Evolutionary conservation across 164 flowering plant genomes (phyloP).

Genomic region (Magnolia kwangsiensis): DNA sequence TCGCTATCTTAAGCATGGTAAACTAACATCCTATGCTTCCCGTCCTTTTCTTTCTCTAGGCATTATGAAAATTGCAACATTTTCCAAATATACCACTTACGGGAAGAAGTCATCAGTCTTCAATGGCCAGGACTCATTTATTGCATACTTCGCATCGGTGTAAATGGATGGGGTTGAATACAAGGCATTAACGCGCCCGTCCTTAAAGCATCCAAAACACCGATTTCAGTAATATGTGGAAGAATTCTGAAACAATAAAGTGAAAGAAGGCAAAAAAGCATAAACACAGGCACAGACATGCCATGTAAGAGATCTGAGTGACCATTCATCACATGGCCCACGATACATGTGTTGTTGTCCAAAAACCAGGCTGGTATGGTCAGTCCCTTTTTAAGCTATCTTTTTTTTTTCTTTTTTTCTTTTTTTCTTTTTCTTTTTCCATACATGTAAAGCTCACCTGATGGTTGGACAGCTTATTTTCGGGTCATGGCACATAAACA

Average conservation of each 20-base stretch:
- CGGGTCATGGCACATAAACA: background rate
- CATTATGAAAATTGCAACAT: background rate
- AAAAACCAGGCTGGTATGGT: no score
- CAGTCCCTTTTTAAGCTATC: no score
- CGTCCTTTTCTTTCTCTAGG: background rate
- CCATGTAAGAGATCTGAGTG: background rate
- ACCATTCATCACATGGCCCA: background rate
- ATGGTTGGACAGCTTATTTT: background rate
- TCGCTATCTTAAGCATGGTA: background rate
- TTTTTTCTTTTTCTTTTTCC: background rate
- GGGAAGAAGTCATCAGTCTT: constrained; percentile 90
- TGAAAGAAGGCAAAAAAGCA: background rate
- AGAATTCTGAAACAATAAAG: background rate
- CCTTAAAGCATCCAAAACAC: constrained; percentile 41
- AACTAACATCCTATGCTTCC: background rate
- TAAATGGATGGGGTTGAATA: constrained; percentile 94
- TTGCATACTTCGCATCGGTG: constrained; percentile 80
- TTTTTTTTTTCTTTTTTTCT: no score
- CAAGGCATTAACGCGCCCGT: constrained; percentile 93
- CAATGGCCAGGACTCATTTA: constrained; percentile 72
- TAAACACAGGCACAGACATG: background rate
- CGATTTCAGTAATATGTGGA: background rate
- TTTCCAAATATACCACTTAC: constrained; percentile 44
- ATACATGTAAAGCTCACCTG: background rate
- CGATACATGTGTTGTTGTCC: no score